These are phyloP conservation scores for Xylogone sp. DNA, from an alignment of 2,329 filamentous ascomycete genomes.

Conservation along the genomic window DNA sequence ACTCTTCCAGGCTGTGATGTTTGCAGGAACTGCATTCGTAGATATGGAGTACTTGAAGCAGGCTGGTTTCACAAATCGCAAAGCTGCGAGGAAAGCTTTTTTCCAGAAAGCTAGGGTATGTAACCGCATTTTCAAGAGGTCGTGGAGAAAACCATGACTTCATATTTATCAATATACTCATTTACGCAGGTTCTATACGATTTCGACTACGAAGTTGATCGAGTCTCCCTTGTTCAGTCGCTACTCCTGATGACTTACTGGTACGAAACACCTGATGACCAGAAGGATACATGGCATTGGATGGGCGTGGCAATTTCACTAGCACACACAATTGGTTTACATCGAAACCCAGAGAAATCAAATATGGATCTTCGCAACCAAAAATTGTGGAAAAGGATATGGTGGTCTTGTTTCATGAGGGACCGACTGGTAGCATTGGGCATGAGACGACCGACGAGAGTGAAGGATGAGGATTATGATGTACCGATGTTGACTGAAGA, in stretches of 20 bases:
- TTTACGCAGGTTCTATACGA: constrained; percentile 73
- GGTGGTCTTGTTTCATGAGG: constrained; percentile 97
- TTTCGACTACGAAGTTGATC: constrained; percentile 90
- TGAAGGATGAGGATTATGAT: constrained; percentile 91
- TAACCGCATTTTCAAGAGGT: constrained; percentile 14
- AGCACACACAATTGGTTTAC: constrained; percentile 88
- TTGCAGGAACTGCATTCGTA: constrained; percentile 83
- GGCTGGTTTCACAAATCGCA: constrained; percentile 74
- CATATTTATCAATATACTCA: constrained; percentile 7
- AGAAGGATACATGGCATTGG: constrained; percentile 98
- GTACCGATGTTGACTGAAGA: constrained; percentile 82
- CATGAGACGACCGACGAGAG: constrained; percentile 87
- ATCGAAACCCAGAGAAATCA: constrained; percentile 78
- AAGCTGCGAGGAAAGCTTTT: constrained; percentile 80
- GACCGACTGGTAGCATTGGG: constrained; percentile 89
- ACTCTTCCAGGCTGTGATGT: constrained; percentile 93
- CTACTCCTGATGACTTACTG: constrained; percentile 93
- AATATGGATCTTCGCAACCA: constrained; percentile 71
- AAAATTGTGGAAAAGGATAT: constrained; percentile 89
- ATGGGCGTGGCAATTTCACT: constrained; percentile 94
- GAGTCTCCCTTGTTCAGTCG: constrained; percentile 82
- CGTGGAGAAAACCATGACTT: constrained; percentile 7
- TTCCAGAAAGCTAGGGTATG: constrained; percentile 83
- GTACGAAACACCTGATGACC: constrained; percentile 95
- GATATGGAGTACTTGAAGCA: constrained; percentile 72